A percentile compares a stretch with the other conserved stretches of the same genome.
Evolutionary conservation across 768 basidiomycete genomes (phyloP).

Genomic region (Termitomyces eurrhizus): DNA sequence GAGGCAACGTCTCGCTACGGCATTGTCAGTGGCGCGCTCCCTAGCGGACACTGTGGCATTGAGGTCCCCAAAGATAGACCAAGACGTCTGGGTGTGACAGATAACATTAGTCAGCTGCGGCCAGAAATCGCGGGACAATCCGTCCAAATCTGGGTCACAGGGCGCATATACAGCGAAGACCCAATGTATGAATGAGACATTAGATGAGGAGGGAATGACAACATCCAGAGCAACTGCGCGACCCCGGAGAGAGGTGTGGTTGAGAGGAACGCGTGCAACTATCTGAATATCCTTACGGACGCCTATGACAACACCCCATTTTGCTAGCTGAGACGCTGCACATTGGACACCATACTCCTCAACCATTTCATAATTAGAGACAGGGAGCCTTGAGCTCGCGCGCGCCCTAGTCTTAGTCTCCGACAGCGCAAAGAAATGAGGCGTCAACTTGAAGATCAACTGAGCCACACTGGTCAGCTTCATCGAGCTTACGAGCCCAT

Average conservation of each 20-base stretch:
- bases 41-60: too few species aligned
- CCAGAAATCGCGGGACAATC: neutral
- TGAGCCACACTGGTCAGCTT: too few species aligned
- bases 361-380: neutral
- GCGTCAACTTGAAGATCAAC: too few species aligned
- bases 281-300: neutral
- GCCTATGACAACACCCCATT: neutral
- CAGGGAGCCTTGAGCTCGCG: neutral
- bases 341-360: neutral
- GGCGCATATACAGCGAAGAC: neutral
- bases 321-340: accelerated
- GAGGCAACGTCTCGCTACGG: too few species aligned
- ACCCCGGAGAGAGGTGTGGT: neutral
- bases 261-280: neutral
- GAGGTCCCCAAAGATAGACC: neutral
- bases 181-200: neutral
- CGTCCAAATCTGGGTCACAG: neutral
- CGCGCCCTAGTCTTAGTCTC: neutral
- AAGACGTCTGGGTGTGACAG: neutral
- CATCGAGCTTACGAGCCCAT: too few species aligned
- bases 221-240: neutral
- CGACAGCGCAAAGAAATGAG: neutral
- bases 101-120: neutral
- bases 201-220: too few species aligned
- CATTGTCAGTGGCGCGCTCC: too few species aligned